These are phyloP conservation scores for Gossypium aridum DNA, from an alignment of 441 rosid genomes.

Conservation along the genomic window DNA sequence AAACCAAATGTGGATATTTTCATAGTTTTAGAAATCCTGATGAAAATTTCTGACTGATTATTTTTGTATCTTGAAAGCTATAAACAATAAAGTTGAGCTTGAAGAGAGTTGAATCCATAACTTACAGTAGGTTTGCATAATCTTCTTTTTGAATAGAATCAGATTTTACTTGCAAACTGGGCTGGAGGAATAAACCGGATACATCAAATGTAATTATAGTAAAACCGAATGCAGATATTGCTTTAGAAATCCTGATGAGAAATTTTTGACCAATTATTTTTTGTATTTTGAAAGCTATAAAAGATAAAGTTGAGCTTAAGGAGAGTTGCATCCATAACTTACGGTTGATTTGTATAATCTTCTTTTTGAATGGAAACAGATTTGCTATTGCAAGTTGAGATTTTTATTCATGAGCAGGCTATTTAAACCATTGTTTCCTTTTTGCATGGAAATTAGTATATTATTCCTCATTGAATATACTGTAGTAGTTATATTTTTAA, in stretches of 20 bases:
- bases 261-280: neutral
- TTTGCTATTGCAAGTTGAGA: neutral
- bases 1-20: neutral
- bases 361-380: neutral
- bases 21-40: neutral
- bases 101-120: neutral
- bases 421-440: neutral
- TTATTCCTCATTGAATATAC: neutral
- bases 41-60: neutral
- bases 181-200: neutral
- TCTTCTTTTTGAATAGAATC: neutral
- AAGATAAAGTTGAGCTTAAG: neutral
- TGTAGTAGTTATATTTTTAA: neutral
- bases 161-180: neutral
- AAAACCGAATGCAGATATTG: neutral
- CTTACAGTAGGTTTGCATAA: neutral
- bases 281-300: neutral
- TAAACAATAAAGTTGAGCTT: neutral
- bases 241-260: neutral
- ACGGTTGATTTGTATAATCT: neutral
- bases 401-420: neutral
- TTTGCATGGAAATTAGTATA: neutral
- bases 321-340: neutral
- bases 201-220: neutral
- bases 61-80: slow-evolving; percentile 2